phyloP scores from a whole-genome alignment of 371 early-diverging fungal genomes.

The Cladochytrium tenue region DNA sequence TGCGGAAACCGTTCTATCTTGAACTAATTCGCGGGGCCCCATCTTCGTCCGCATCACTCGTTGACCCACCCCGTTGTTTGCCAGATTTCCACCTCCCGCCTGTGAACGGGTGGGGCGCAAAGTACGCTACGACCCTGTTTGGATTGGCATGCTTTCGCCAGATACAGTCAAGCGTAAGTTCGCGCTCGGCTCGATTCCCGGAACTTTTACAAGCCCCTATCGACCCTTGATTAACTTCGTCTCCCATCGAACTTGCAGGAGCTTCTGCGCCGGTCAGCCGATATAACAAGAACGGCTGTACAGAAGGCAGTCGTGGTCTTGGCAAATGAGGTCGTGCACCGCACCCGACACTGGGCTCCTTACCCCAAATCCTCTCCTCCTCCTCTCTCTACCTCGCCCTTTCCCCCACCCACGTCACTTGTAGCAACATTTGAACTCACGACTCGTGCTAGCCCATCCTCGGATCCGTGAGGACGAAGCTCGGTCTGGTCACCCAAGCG shows the following conservation, averaged over 20 bases:
- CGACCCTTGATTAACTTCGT: too few relatives aligned
- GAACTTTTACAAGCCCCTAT: too few relatives aligned
- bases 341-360: background rate
- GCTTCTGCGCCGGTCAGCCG: conserved; percentile 66
- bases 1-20: background rate
- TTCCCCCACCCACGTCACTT: too few relatives aligned
- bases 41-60: background rate
- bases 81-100: conserved; percentile 80
- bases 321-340: conserved; percentile 60
- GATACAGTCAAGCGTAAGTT: conserved; percentile 53
- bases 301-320: conserved; percentile 82
- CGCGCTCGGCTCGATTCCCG: too few relatives aligned
- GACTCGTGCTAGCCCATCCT: conserved; percentile 73
- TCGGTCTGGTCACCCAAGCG: conserved; percentile 75
- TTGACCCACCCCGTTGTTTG: background rate
- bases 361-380: background rate
- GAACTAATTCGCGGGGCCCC: too few relatives aligned
- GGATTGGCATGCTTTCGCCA: conserved; percentile 85
- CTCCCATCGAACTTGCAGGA: conserved; percentile 48
- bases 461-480: conserved; percentile 70
- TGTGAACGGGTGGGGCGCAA: conserved; percentile 60
- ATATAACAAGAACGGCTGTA: conserved; percentile 78
- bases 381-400: too few relatives aligned
- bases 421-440: too few relatives aligned
- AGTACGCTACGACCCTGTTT: conserved; percentile 66